Percentiles rank a stretch among this genome's conserved stretches.
These are phyloP conservation scores for Botrytis fragariae DNA, from an alignment of 2,329 filamentous ascomycete genomes.

Conservation along the genomic window DNA sequence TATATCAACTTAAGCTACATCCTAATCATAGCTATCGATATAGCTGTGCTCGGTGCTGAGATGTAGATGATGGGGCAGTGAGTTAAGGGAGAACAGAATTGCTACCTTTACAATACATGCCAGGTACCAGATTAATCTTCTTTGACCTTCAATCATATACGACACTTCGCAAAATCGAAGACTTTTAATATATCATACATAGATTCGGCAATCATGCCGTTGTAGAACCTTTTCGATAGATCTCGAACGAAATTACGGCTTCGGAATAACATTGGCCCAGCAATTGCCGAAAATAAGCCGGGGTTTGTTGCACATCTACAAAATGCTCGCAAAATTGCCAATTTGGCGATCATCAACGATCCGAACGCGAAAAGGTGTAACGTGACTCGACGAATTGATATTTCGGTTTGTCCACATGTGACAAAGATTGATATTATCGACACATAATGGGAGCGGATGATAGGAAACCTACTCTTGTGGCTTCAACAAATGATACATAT, in stretches of 20 bases:
- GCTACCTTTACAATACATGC: background rate
- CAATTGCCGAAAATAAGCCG: background rate
- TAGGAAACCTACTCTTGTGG: slow-evolving; percentile 31
- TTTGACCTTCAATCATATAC: background rate
- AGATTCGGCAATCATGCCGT: background rate
- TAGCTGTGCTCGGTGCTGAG: no score
- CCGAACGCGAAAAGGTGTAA: background rate
- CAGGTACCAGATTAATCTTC: background rate
- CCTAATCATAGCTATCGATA: no score
- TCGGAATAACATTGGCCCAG: background rate
- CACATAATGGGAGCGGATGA: slow-evolving; percentile 23
- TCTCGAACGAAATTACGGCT: no score
- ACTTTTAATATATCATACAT: background rate
- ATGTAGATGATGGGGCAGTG: no score
- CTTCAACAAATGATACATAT: slow-evolving; percentile 35
- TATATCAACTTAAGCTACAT: no score
- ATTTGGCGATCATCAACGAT: background rate
- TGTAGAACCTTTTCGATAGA: background rate
- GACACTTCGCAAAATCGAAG: background rate
- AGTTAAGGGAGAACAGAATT: background rate
- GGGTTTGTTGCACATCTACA: background rate
- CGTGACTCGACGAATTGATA: background rate
- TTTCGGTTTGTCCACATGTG: background rate
- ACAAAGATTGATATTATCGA: background rate
- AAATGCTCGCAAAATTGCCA: background rate